Percentiles rank a stretch among this genome's conserved stretches.
phyloP scores from a whole-genome alignment of 2,329 filamentous ascomycete genomes.

The Boeremia lycopersici region DNA sequence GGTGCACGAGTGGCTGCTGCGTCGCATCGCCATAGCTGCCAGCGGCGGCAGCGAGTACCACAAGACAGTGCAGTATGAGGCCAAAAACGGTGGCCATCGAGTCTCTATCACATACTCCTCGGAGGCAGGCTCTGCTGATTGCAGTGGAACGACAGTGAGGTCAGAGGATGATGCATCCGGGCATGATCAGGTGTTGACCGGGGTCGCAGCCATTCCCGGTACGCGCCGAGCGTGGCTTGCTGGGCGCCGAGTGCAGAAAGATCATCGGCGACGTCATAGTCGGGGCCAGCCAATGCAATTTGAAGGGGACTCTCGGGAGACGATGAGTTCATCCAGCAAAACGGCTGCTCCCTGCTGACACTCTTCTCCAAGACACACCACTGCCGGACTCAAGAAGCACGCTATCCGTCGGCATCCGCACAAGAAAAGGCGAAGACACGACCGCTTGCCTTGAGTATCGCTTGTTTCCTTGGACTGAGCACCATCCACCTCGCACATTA shows the following conservation, averaged over 20 bases:
- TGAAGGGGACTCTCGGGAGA: constrained; percentile 2
- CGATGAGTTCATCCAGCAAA: constrained; percentile 7
- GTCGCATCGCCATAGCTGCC: constrained; percentile 15
- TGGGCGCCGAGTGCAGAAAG: constrained; percentile 10
- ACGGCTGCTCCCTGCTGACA: constrained; percentile 22
- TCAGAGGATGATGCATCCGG: constrained; percentile 23
- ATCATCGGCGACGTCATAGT: constrained; percentile 9
- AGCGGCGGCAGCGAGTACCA: constrained; percentile 21
- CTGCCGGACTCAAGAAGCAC: constrained; percentile 5
- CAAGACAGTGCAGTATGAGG: constrained; percentile 29
- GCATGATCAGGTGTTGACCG: constrained; percentile 6
- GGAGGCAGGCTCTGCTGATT: constrained; percentile 6
- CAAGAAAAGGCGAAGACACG: constrained; percentile 21
- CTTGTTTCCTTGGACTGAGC: constrained; percentile 11
- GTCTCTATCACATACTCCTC: constrained; percentile 40
- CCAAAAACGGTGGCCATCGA: constrained; percentile 30
- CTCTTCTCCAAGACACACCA: constrained; percentile 23
- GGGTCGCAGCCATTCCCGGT: constrained; percentile 3
- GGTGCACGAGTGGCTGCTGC: constrained; percentile 39
- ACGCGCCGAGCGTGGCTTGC: constrained; percentile 7
- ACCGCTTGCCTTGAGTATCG: constrained; percentile 15
- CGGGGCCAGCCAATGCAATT: not conserved
- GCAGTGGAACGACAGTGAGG: constrained; percentile 25
- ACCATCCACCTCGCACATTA: constrained; percentile 15
- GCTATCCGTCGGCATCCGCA: constrained; percentile 34